These are phyloP conservation scores for Linanthus parryae DNA, from an alignment of 148 eudicot species.

Conservation along the genomic window DNA sequence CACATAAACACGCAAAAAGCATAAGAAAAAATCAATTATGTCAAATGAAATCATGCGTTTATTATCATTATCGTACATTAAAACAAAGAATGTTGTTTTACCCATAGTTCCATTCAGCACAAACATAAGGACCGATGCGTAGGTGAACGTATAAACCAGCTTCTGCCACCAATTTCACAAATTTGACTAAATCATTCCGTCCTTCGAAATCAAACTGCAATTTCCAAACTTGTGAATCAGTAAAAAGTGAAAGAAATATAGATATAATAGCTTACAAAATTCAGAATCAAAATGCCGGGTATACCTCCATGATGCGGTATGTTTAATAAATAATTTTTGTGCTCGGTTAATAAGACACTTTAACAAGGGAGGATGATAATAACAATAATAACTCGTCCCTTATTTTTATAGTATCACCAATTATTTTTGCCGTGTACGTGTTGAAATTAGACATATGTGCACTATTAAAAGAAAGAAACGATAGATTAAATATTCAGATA, in stretches of 20 bases:
- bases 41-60: not conserved
- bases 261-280: not conserved
- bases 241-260: not conserved
- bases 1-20: too few species aligned
- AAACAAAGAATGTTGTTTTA: slow-evolving; percentile 5
- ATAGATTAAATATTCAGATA: too few species aligned
- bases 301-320: too few species aligned
- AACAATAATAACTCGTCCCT: too few species aligned
- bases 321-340: too few species aligned
- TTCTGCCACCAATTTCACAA: slow-evolving; percentile 62
- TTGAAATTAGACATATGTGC: too few species aligned
- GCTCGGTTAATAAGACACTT: too few species aligned
- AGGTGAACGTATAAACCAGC: slow-evolving; percentile 83
- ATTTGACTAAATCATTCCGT: slow-evolving; percentile 80
- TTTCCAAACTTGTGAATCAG: not conserved
- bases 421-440: too few species aligned
- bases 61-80: not conserved
- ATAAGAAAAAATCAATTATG: not conserved
- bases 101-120: slow-evolving; percentile 99
- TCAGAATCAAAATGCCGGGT: not conserved
- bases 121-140: slow-evolving; percentile 84
- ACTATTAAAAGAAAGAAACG: too few species aligned
- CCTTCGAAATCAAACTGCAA: slow-evolving; percentile 81
- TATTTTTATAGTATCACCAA: too few species aligned
- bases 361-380: too few species aligned